A percentile compares a stretch with the other conserved stretches of the same genome.
phyloP scores from a whole-genome alignment of 371 early-diverging fungal species.

The Capillidium rhysosporum region DNA sequence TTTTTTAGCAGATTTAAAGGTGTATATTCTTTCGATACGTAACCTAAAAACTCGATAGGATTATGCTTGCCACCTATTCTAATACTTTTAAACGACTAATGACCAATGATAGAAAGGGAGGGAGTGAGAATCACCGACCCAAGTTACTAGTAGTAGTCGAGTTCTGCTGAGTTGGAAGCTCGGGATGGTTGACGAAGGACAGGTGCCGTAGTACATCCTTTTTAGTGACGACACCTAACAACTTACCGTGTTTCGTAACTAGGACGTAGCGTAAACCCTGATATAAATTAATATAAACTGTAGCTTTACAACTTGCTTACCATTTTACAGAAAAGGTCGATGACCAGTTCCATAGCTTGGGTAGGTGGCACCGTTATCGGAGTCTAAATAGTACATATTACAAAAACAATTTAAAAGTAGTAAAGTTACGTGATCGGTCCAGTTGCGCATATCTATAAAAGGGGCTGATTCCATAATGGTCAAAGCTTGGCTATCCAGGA shows the following conservation, averaged over 20 bases:
- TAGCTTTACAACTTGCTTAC: slow-evolving; percentile 11
- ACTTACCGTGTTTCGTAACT: slow-evolving; percentile 26
- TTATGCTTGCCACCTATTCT: too few species aligned
- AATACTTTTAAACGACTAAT: too few species aligned
- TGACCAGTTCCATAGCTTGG: slow-evolving; percentile 49
- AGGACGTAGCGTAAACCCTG: slow-evolving; percentile 37
- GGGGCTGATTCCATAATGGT: slow-evolving; percentile 20
- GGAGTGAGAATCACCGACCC: too few species aligned
- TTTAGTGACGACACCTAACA: slow-evolving; percentile 42
- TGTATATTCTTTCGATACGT: too few species aligned
- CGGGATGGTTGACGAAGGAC: slow-evolving; percentile 17
- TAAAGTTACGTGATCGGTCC: slow-evolving; percentile 28
- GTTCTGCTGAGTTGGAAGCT: neutral
- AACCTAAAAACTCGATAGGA: too few species aligned
- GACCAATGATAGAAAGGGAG: too few species aligned
- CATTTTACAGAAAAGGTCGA: slow-evolving; percentile 52
- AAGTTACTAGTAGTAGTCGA: too few species aligned
- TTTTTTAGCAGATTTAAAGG: too few species aligned
- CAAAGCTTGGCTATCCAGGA: slow-evolving; percentile 11
- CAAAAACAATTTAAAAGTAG: slow-evolving; percentile 2
- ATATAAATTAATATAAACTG: neutral
- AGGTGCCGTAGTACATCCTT: slow-evolving; percentile 39
- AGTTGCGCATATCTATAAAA: slow-evolving; percentile 32
- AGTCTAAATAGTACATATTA: slow-evolving; percentile 16
- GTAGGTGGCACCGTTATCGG: slow-evolving; percentile 41